Evolutionary conservation across 192 early-diverging fungal species (phyloP), one percentile per base, ranked within the genome.

Genomic region (Backusella mclennaniae): DNA sequence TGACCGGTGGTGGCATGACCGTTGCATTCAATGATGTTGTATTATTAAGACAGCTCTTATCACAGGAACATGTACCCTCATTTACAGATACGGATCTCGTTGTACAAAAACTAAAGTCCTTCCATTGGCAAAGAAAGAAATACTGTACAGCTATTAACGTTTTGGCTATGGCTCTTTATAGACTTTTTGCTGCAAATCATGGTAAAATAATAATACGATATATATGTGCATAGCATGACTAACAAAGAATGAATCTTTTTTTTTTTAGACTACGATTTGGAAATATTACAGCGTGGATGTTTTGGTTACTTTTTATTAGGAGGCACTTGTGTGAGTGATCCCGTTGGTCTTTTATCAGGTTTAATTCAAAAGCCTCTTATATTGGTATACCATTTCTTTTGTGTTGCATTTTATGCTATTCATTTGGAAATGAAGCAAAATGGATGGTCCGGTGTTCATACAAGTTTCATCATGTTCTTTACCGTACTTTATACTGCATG

Each of bases 1-100:
- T 99, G 69, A 98, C 96, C 0, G 97, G 97, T 56, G 96, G 90
- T 71, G 98, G 98, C 29, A 99, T 99, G 98, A 98, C 98, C 0
- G 93, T 99, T 0, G 98, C 91, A 1, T 87, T 98, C 46, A 96
- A 93, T 87, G 98, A 99, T 82, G 92, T 95, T 4, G 93, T 96
- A 1, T 86, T 90, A 35, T 66, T 98, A 35, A 70, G 85, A 9
- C 86, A 94, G 4, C 77, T 93, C n/a, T 82, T 95, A 56, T 70
- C 76, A 31, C 79, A 72, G 19, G 78, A 83, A 41, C 76, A 83
- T 42, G 74, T 90, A 0, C 81, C 83, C 6, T 85, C 86, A 41
- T 85, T 89, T 35, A 83, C 77, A 35, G 86, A 92, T 12, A 79
- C 79, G 4, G 81, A 79, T 1, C 39, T 83, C 11, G 76, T 93